Percentiles rank a stretch among this genome's conserved stretches.
Evolutionary conservation across 805 yeast genomes (phyloP).

Genomic region (Cyberlindnera petersonii): DNA sequence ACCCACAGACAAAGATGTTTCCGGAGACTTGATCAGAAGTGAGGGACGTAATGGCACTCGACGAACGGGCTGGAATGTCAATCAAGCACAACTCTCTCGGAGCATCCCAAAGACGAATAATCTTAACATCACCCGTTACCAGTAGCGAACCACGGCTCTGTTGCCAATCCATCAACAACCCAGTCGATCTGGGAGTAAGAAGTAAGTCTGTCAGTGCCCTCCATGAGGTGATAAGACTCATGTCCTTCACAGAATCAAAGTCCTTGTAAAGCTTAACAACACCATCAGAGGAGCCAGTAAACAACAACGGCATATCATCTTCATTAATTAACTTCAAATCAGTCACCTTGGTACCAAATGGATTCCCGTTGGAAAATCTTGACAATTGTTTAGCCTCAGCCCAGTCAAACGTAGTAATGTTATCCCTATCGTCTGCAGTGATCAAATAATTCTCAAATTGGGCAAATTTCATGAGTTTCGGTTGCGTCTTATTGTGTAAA

Average conservation of each 20-base stretch:
- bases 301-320: slow-evolving; percentile 79
- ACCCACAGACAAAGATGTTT: slow-evolving; percentile 84
- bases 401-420: slow-evolving; percentile 89
- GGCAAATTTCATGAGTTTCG: slow-evolving; percentile 72
- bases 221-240: slow-evolving; percentile 82
- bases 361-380: slow-evolving; percentile 78
- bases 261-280: slow-evolving; percentile 82
- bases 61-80: slow-evolving; percentile 88
- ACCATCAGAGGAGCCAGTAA: slow-evolving; percentile 93
- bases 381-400: slow-evolving; percentile 50
- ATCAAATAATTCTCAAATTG: slow-evolving; percentile 86
- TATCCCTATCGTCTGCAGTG: slow-evolving; percentile 80
- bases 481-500: slow-evolving; percentile 73
- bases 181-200: slow-evolving; percentile 75
- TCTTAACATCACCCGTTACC: slow-evolving; percentile 92
- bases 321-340: slow-evolving; percentile 86
- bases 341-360: slow-evolving; percentile 83
- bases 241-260: slow-evolving; percentile 52
- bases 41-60: slow-evolving; percentile 80
- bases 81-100: slow-evolving; percentile 82
- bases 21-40: slow-evolving; percentile 97
- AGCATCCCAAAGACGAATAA: slow-evolving; percentile 94
- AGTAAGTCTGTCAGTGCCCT: slow-evolving; percentile 85
- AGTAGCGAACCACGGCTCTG: slow-evolving; percentile 88
- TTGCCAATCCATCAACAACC: slow-evolving; percentile 92